Base-by-base conservation (phyloP, 2,329 filamentous ascomycete species). In the Pseudogymnoascus sp. region DNA sequence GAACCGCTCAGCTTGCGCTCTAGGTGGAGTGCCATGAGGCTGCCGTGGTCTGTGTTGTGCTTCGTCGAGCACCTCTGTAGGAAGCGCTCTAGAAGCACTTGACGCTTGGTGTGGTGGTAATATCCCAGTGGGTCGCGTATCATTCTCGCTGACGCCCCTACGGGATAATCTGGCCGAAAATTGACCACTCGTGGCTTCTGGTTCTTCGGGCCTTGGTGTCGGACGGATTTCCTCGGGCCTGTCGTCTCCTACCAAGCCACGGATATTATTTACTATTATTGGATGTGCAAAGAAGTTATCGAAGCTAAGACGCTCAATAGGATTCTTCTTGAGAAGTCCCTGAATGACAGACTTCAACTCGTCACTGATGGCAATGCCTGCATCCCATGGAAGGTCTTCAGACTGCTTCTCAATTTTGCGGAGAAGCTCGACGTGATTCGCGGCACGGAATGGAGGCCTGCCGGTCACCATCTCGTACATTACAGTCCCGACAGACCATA, bases 401-500 rank as follows among this genome's bases (percentile, higher is more conserved):
- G 89, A 87, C 65, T 88, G 88, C 38, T 26, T 37, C 74, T 97
- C 93, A 67, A 99, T 99, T 78, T 90, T 95, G 65, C 91, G 86
- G 47, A 97, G 82, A 37, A 99, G 79, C 74, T 99, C 95, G 42
- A 99, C 93, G 72, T 99, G 95, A 72, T 99, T 97, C 63, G 86
- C 86, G 33, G 95, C 95, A 68, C 91, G 84, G 76, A 97, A 99
- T 0, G 95, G 95, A 21, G 95, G 92, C 66, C 86, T 88, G 62
- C 93, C 93, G 6, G 88, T 90, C 65, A 95, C 86, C 93, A 99
- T 96, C 77, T 99, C 95, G 73, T 91, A 96, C 24, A 96, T 79
- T 7, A 99, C 95, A 16, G 95, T 96, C 61, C 95, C 95, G 35
- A 97, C 91, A 21, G 95, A 99, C 95, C 95, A 99, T 35, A 99